phyloP scores from a whole-genome alignment of 2,329 filamentous ascomycete genomes.

The Colletotrichum lindemuthianum region DNA sequence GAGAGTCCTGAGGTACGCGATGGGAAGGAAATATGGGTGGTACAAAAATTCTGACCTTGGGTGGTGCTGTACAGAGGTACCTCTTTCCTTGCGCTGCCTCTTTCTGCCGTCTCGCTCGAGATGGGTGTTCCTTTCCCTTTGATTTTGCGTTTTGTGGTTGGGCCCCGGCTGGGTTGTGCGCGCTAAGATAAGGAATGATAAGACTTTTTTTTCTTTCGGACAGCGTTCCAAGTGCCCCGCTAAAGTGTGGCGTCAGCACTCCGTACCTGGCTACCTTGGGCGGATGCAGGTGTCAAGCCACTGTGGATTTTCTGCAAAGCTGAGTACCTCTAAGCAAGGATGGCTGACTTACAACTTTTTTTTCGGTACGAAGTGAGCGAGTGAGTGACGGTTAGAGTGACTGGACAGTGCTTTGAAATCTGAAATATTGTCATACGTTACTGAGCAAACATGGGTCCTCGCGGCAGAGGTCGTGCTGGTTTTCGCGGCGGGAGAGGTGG shows the following conservation, averaged over 20 bases:
- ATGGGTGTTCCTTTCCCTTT: neutral
- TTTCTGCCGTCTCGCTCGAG: conserved; percentile 50
- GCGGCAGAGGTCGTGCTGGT: conserved; percentile 41
- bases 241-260: conserved; percentile 4
- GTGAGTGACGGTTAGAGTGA: conserved; percentile 16
- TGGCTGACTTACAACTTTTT: conserved; percentile 37
- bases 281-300: conserved; percentile 24
- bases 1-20: conserved; percentile 16
- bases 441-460: conserved; percentile 36
- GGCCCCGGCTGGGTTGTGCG: conserved; percentile 59
- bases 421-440: neutral
- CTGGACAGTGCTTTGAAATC: neutral
- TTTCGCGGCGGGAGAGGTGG: conserved; percentile 39
- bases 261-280: no score
- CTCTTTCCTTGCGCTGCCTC: conserved; percentile 7
- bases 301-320: conserved; percentile 39
- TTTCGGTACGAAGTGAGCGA: conserved; percentile 16
- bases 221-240: conserved; percentile 26
- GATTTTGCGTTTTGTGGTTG: conserved; percentile 57
- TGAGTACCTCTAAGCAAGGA: conserved; percentile 3
- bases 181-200: conserved; percentile 58
- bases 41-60: conserved; percentile 29
- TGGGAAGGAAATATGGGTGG: conserved; percentile 11
- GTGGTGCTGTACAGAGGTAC: no score
- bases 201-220: conserved; percentile 40